Base-by-base conservation (phyloP, 139 green algal species). In the Gonium pectorale region DNA sequence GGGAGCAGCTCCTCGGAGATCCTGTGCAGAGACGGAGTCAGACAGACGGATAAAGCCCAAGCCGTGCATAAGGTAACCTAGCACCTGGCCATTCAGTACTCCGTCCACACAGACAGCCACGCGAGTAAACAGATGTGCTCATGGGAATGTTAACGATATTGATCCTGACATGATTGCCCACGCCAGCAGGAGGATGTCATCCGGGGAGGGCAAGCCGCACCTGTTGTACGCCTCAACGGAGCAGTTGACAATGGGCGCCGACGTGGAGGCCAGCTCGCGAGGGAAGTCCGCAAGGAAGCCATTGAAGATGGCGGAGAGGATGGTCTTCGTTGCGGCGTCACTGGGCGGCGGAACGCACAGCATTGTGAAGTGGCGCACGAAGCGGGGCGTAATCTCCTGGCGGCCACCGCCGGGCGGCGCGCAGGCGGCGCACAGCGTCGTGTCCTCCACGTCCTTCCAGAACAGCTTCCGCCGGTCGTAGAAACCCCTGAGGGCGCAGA, bases 371-470 rank as follows among this genome's bases (percentile, higher is more conserved):
- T 98, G 95, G 0, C 95, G 89, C 33, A 95, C 81, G 89, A 98
- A 96, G 70, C 94, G 88, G 1, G 93, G 86, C 26, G 92, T 94
- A 31, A 97, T 83, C 59, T 94, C 89, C 85, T 97, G 94, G 29
- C 94, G 80, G 31, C 93, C 93, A 31, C 94, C 94, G 27, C 93
- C 94, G 17, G 94, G 94, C 21, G 94, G 94, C 9, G 93, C 93
- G 75, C 94, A 96, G 21, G 94, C 93, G 35, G 90, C 92, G 33
- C 91, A 91, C 31, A 97, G 83, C 15, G 87, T 93, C 0, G 90
- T 93, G 86, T 97, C 93, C 86, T 96, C 94, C 37, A 97, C 89
- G 70, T 97, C 94, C 93, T 97, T 97, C 93, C 93, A 97, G 85
- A 95, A 97, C 77, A 96, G 89, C 88, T 96, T 96, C 89, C 95